phyloP scores from a whole-genome alignment of 108 stramenopile species.

The Pseudonitzschia pungens region DNA sequence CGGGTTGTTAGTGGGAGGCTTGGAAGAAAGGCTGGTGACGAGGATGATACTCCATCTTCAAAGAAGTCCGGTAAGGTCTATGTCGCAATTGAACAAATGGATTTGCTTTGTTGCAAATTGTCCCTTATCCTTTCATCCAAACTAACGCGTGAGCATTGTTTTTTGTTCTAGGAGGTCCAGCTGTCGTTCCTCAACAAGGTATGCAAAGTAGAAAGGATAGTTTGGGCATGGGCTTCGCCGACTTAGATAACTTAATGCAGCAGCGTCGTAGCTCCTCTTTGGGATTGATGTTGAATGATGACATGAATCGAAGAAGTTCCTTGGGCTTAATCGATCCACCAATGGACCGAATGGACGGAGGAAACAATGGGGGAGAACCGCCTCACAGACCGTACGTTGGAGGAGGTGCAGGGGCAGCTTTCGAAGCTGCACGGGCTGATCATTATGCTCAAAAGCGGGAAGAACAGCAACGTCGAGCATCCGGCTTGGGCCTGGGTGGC shows the following conservation, averaged over 20 bases:
- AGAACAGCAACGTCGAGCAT: slow-evolving; percentile 55
- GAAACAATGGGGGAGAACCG: slow-evolving; percentile 31
- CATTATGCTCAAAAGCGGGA: slow-evolving; percentile 47
- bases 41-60: slow-evolving; percentile 38
- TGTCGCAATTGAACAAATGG: neutral
- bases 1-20: slow-evolving; percentile 81
- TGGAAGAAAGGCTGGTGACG: slow-evolving; percentile 73
- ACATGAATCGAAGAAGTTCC: slow-evolving; percentile 48
- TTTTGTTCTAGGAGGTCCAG: neutral
- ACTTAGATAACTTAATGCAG: slow-evolving; percentile 48
- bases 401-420: slow-evolving; percentile 81
- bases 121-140: neutral
- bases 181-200: slow-evolving; percentile 19
- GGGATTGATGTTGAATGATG: slow-evolving; percentile 58
- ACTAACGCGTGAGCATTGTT: neutral
- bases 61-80: neutral
- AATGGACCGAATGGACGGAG: slow-evolving; percentile 32
- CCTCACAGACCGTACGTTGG: slow-evolving; percentile 76
- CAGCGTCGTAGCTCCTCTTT: slow-evolving; percentile 49
- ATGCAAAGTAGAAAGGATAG: slow-evolving; percentile 34
- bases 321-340: slow-evolving; percentile 40
- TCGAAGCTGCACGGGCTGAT: slow-evolving; percentile 82
- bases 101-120: no score
- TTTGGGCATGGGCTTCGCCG: slow-evolving; percentile 45
- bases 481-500: slow-evolving; percentile 51